phyloP scores from a whole-genome alignment of 2,329 filamentous ascomycete genomes.

The Grosmannia huntii region DNA sequence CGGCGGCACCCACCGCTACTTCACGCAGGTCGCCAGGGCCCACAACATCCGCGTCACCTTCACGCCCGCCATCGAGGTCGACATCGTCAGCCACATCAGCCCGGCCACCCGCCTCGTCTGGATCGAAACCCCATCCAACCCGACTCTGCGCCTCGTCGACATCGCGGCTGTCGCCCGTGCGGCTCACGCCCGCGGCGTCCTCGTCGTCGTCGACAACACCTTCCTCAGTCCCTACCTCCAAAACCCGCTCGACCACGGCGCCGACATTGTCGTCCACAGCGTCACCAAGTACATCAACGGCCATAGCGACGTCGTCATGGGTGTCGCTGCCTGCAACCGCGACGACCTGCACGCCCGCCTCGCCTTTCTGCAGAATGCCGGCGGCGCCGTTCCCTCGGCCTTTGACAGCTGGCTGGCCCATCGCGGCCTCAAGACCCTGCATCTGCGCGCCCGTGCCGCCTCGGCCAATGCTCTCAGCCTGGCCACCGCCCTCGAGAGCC shows the following conservation, averaged over 20 bases:
- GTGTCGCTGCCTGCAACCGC: constrained; percentile 88
- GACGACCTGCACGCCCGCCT: constrained; percentile 65
- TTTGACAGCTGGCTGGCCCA: constrained; percentile 99
- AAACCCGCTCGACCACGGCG: constrained; percentile 88
- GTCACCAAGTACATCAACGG: constrained; percentile 99
- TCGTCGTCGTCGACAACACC: constrained; percentile 98
- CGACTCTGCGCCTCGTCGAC: constrained; percentile 84
- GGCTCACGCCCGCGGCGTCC: constrained; percentile 77
- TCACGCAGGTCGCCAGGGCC: constrained; percentile 91
- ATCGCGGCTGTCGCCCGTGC: constrained; percentile 72
- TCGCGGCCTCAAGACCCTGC: constrained; percentile 90
- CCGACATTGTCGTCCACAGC: constrained; percentile 91
- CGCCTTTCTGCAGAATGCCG: constrained; percentile 90
- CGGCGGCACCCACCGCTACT: constrained; percentile 95
- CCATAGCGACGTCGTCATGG: constrained; percentile 95
- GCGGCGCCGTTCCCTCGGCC: constrained; percentile 83
- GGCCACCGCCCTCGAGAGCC: constrained; percentile 63
- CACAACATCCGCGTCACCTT: constrained; percentile 94
- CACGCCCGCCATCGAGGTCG: constrained; percentile 79
- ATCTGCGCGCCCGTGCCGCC: constrained; percentile 80
- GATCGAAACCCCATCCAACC: constrained; percentile 95
- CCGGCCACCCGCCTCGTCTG: constrained; percentile 87
- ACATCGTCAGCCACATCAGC: constrained; percentile 74
- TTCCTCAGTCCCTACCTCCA: constrained; percentile 95
- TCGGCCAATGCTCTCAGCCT: constrained; percentile 69